Evolutionary conservation across 2,329 filamentous ascomycete genomes (phyloP).

Genomic region (Aspergillus quadrilineatus): DNA sequence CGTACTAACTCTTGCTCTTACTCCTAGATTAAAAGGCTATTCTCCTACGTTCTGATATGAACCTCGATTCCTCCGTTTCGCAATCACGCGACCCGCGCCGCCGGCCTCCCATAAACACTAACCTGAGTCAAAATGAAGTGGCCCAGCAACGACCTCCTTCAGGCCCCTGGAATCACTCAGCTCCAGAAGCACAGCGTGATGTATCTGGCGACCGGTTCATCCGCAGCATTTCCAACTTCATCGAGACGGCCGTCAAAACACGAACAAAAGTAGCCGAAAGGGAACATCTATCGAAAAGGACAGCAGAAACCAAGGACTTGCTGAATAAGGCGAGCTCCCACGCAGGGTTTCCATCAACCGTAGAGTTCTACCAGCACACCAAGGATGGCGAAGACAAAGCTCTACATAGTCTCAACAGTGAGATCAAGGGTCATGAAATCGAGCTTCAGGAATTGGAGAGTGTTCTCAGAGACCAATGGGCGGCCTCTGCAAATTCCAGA

Average conservation of each 20-base stretch:
- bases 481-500: not conserved
- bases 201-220: slow-evolving; percentile 43
- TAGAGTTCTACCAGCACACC: slow-evolving; percentile 21
- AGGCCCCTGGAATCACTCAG: not conserved
- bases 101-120: not conserved
- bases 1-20: not conserved
- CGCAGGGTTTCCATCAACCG: slow-evolving; percentile 25
- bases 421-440: slow-evolving; percentile 19
- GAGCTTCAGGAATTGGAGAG: slow-evolving; percentile 18
- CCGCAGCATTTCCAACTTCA: slow-evolving; percentile 23
- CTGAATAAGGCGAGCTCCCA: slow-evolving; percentile 28
- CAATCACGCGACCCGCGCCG: slow-evolving; percentile 24
- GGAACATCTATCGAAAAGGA: slow-evolving; percentile 28
- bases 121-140: not conserved
- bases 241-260: slow-evolving; percentile 25
- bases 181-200: slow-evolving; percentile 2
- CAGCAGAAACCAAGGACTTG: slow-evolving; percentile 38
- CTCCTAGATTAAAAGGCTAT: not conserved
- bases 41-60: slow-evolving; percentile 15
- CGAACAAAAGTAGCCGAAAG: slow-evolving; percentile 27
- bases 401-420: slow-evolving; percentile 22
- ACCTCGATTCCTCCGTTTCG: slow-evolving; percentile 5
- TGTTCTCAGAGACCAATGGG: slow-evolving; percentile 16
- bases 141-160: not conserved
- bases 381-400: slow-evolving; percentile 22